phyloP scores from a whole-genome alignment of 768 basidiomycete genomes.

The Russula olivacea region DNA sequence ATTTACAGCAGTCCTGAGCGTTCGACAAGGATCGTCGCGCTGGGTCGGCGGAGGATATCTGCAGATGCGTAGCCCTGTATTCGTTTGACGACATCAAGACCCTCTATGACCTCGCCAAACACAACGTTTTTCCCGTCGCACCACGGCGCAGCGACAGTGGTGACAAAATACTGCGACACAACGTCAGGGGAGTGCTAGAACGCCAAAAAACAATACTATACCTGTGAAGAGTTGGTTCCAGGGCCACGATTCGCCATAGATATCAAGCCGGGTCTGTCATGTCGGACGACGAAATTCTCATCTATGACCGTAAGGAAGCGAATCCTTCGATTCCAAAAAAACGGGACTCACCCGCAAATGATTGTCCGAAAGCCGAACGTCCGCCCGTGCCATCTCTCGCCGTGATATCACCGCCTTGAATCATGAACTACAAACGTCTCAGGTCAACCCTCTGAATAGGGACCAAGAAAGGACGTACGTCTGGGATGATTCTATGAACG shows the following conservation, averaged over 20 bases:
- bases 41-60: constrained; percentile 24
- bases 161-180: constrained; percentile 63
- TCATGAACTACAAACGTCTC: constrained; percentile 51
- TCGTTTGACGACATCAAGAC: constrained; percentile 56
- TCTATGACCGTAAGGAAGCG: constrained; percentile 34
- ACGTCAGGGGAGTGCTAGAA: background rate
- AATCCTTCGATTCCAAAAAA: background rate
- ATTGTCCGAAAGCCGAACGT: constrained; percentile 79
- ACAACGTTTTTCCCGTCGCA: constrained; percentile 64
- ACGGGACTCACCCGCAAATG: constrained; percentile 54
- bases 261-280: constrained; percentile 58
- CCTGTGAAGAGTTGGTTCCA: constrained; percentile 78
- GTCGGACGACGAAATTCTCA: constrained; percentile 64
- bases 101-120: constrained; percentile 62
- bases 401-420: constrained; percentile 87
- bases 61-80: constrained; percentile 40
- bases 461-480: constrained; percentile 35
- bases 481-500: constrained; percentile 61
- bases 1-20: constrained; percentile 21
- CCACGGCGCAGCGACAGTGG: constrained; percentile 66
- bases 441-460: background rate
- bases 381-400: constrained; percentile 69
- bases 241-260: constrained; percentile 87
- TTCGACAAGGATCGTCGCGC: constrained; percentile 21
- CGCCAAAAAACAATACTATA: constrained; percentile 24